Conservation (phyloP, 148 eudicot genomes). For the Rhododendron griersonianum region DNA sequence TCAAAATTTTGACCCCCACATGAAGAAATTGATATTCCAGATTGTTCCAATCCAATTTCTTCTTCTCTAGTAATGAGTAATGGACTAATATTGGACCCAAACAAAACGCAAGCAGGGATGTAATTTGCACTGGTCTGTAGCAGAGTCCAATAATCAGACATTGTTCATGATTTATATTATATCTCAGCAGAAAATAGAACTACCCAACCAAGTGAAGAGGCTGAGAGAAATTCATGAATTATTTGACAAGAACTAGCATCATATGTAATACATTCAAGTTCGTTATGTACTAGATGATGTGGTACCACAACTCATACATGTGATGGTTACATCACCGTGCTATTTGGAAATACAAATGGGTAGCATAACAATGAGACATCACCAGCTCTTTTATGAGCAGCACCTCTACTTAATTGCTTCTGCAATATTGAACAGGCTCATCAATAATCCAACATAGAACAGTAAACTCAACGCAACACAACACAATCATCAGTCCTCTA, state of each 20-base stretch:
- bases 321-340: not conserved
- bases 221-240: not conserved
- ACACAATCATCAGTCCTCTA: not conserved
- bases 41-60: too few relatives aligned
- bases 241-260: not conserved
- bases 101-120: too few relatives aligned
- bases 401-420: not conserved
- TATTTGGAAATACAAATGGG: not conserved
- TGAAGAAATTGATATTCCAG: too few relatives aligned
- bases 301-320: not conserved
- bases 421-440: not conserved
- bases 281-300: not conserved
- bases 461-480: not conserved
- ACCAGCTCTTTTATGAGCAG: not conserved
- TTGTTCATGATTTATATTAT: not conserved
- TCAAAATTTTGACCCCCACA: too few relatives aligned
- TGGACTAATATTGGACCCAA: too few relatives aligned
- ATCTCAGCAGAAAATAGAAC: not conserved
- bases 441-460: not conserved
- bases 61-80: too few relatives aligned
- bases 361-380: not conserved
- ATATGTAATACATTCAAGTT: not conserved
- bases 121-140: too few relatives aligned
- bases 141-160: too few relatives aligned
- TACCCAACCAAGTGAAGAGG: not conserved